Conservation (phyloP, 1,284 basidiomycete genomes). For the Uromyces viciae-fabae region DNA sequence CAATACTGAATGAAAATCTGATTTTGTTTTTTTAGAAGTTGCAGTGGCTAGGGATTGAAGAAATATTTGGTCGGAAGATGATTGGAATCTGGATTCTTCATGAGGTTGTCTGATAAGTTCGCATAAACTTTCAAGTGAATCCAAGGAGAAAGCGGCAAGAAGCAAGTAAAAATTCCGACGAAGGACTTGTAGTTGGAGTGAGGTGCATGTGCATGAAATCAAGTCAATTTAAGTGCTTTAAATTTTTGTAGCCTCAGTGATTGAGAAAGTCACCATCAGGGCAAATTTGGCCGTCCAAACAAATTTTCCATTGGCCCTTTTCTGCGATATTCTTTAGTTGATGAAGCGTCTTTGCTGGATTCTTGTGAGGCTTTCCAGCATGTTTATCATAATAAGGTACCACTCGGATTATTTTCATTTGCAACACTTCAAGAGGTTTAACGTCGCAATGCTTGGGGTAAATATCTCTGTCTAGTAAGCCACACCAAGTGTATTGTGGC, state of each 20-base stretch:
- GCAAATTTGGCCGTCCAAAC: conserved; percentile 12
- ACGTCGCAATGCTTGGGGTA: background rate
- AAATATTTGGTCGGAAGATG: background rate
- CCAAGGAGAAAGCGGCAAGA: background rate
- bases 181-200: background rate
- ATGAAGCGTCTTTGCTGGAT: background rate
- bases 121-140: background rate
- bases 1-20: background rate
- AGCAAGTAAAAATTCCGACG: conserved; percentile 14
- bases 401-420: background rate
- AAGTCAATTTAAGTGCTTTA: too few species aligned
- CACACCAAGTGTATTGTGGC: conserved; percentile 24
- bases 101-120: background rate
- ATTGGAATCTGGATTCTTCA: background rate
- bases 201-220: background rate
- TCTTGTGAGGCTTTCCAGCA: background rate
- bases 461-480: conserved; percentile 2
- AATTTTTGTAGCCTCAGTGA: too few species aligned
- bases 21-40: background rate
- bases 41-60: background rate
- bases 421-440: background rate
- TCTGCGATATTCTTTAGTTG: background rate
- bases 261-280: conserved; percentile 7
- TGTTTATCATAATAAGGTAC: background rate
- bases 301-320: background rate